These are phyloP conservation scores for Massarina eburnea DNA, from an alignment of 2,329 filamentous ascomycete genomes.

Conservation along the genomic window DNA sequence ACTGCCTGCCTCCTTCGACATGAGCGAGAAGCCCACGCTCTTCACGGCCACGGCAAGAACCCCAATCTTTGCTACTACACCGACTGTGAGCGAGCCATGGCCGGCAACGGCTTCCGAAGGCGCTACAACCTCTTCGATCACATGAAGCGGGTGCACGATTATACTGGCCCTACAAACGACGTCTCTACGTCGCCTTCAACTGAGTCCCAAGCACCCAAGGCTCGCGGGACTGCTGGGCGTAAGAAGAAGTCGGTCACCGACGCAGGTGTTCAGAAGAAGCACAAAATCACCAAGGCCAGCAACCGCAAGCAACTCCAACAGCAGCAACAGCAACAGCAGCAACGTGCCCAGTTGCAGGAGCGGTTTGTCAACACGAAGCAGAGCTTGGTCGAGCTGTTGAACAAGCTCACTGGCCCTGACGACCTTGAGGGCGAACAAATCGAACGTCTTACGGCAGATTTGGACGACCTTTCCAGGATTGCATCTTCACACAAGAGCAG, in stretches of 20 bases:
- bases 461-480: slow-evolving; percentile 38
- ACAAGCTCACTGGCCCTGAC: slow-evolving; percentile 34
- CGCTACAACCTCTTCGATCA: slow-evolving; percentile 96
- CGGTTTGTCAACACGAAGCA: slow-evolving; percentile 40
- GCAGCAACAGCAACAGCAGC: slow-evolving; percentile 34
- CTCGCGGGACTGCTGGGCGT: slow-evolving; percentile 30
- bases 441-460: slow-evolving; percentile 39
- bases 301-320: slow-evolving; percentile 33
- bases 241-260: slow-evolving; percentile 40
- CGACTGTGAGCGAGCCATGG: slow-evolving; percentile 79
- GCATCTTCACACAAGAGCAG: slow-evolving; percentile 30
- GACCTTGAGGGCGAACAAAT: slow-evolving; percentile 33
- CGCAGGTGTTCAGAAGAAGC: slow-evolving; percentile 32
- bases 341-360: slow-evolving; percentile 31
- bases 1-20: slow-evolving; percentile 93
- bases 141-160: slow-evolving; percentile 89
- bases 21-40: slow-evolving; percentile 91
- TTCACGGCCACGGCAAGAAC: slow-evolving; percentile 92
- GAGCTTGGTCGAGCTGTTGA: slow-evolving; percentile 35
- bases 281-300: slow-evolving; percentile 17
- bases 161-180: slow-evolving; percentile 39
- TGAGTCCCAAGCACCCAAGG: slow-evolving; percentile 20
- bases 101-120: slow-evolving; percentile 87
- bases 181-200: slow-evolving; percentile 28
- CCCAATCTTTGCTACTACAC: slow-evolving; percentile 86